Conservation (phyloP, 169 alveolate species). For the Cryptosporidium ryanae region DNA sequence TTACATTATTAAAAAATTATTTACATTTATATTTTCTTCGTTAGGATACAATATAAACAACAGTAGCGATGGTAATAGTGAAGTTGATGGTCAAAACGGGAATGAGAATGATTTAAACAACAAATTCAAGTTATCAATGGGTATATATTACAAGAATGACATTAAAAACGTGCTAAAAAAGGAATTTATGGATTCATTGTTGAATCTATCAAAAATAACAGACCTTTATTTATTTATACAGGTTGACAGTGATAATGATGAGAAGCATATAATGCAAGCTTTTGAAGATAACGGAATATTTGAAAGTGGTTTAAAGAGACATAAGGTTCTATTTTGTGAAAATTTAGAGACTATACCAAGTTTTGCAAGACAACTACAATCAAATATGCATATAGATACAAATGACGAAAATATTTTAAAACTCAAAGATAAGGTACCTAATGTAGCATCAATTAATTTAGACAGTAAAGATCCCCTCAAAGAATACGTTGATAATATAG, state of each 20-base stretch:
- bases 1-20: constrained; percentile 17
- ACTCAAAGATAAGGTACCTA: constrained; percentile 52
- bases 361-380: constrained; percentile 64
- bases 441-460: neutral
- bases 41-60: neutral
- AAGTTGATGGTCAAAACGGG: neutral
- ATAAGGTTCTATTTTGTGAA: constrained; percentile 48
- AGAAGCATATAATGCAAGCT: constrained; percentile 2
- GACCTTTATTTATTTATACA: constrained; percentile 50
- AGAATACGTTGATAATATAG: constrained; percentile 37
- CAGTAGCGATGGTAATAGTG: neutral
- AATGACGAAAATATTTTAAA: constrained; percentile 13
- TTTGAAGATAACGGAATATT: constrained; percentile 17
- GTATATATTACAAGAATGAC: constrained; percentile 30
- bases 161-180: neutral
- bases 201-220: constrained; percentile 6
- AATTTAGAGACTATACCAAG: constrained; percentile 30
- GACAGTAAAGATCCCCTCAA: constrained; percentile 4
- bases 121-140: constrained; percentile 29
- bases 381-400: constrained; percentile 63
- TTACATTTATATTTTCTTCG: neutral
- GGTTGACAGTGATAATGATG: constrained; percentile 49
- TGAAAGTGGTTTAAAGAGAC: constrained; percentile 43
- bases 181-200: neutral
- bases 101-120: neutral